Evolutionary conservation across 1,284 basidiomycete genomes (phyloP), one percentile per base, ranked within the genome.

Genomic region (Melampsora americana): DNA sequence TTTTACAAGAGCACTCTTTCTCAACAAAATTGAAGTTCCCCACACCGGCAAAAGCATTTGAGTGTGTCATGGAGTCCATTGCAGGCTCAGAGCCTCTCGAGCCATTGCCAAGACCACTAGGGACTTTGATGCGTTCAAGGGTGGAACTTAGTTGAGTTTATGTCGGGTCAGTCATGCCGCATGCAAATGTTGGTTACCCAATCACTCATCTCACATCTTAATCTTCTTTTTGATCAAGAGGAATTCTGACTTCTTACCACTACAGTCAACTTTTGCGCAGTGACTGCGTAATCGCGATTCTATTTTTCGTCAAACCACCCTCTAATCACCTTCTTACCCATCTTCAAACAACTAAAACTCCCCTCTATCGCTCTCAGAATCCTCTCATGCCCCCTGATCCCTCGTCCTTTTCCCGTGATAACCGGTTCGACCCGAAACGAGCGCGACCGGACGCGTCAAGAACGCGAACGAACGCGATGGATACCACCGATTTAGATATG

Each of bases 201-300:
- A n/a, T n/a, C n/a, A n/a, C n/a, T n/a, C n/a, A n/a, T n/a, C n/a
- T n/a, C n/a, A n/a, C n/a, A n/a, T n/a, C n/a, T n/a, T n/a, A n/a
- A n/a, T n/a, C n/a, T n/a, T n/a, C n/a, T n/a, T n/a, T n/a, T n/a
- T n/a, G n/a, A n/a, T n/a, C n/a, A n/a, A n/a, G 50, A 26, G 50
- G 50, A 26, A 53, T 53, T 53, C 50, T 53, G 50, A 53, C 50
- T 26, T 53, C 50, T 53, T 53, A 53, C 7, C 50, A 53, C 50
- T 53, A 53, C 50, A 20, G 26, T 26, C 50, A n/a, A 53, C 50
- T 26, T 26, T 53, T n/a, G n/a, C n/a, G n/a, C n/a, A n/a, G n/a
- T n/a, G n/a, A n/a, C n/a, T 48, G 46, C 46, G 46, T n/a, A 53
- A 26, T 53, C 26, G 50, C 50, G 50, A 26, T n/a, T 53, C 26